Conservation (phyloP, 306 rosid genomes). For the Quercus glauca region DNA sequence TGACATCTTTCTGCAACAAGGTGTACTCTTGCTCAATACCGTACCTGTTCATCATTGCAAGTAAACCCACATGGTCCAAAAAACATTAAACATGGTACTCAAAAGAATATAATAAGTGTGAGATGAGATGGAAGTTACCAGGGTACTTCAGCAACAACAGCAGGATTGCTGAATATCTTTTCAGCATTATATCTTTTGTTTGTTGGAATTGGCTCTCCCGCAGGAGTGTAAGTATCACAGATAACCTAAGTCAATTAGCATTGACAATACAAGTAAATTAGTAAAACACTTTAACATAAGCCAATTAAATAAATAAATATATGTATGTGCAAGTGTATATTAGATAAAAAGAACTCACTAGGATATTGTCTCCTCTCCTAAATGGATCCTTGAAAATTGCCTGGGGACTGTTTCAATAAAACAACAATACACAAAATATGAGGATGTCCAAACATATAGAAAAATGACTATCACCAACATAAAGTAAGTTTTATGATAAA, state of each 20-base stretch:
- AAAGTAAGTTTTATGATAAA: too few species aligned
- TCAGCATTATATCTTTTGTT: conserved; percentile 68
- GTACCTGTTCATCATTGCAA: conserved; percentile 49
- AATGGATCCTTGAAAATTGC: conserved; percentile 90
- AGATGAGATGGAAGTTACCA: conserved; percentile 34
- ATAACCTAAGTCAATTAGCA: conserved; percentile 44
- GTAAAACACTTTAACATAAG: background rate
- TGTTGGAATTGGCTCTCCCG: conserved; percentile 66
- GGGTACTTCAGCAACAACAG: conserved; percentile 61
- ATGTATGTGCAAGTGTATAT: too few species aligned
- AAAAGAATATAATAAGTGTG: background rate
- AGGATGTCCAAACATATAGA: background rate
- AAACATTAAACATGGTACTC: background rate
- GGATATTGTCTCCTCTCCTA: conserved; percentile 73
- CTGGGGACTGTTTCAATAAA: conserved; percentile 58
- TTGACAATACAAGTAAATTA: background rate
- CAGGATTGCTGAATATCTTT: conserved; percentile 62
- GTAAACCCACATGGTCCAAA: background rate
- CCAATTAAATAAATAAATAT: too few species aligned
- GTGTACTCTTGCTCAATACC: conserved; percentile 96
- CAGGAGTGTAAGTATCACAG: conserved; percentile 65
- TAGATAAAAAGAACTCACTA: conserved; percentile 40
- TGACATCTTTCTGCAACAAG: conserved; percentile 71
- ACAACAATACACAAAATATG: background rate
- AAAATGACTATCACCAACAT: background rate